These are phyloP conservation scores for Calendula officinalis DNA, from an alignment of 129 eudicot species.

Conservation along the genomic window DNA sequence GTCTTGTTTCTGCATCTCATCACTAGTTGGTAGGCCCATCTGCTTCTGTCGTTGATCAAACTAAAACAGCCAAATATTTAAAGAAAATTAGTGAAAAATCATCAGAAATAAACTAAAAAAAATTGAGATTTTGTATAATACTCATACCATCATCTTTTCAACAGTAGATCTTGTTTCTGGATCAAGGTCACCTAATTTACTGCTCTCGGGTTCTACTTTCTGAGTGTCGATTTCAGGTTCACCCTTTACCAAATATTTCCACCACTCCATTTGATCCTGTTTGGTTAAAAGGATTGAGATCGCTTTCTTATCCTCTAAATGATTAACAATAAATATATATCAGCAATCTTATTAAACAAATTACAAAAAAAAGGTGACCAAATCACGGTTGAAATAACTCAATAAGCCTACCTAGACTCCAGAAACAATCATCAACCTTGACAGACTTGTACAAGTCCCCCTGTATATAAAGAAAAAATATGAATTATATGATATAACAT, in stretches of 20 bases:
- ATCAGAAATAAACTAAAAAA: neutral
- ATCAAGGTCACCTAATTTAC: slow-evolving; percentile 76
- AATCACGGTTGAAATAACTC: neutral
- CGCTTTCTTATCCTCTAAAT: slow-evolving; percentile 82
- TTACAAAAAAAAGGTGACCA: neutral
- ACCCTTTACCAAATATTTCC: slow-evolving; percentile 85
- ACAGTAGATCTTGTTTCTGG: slow-evolving; percentile 91
- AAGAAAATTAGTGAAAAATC: neutral
- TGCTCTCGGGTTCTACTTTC: slow-evolving; percentile 88
- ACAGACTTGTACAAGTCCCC: slow-evolving; percentile 79
- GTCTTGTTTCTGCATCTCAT: slow-evolving; percentile 87
- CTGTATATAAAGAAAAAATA: slow-evolving; percentile 39
- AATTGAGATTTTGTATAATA: neutral
- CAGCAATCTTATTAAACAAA: neutral
- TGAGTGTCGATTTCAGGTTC: slow-evolving; percentile 84
- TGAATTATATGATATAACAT: no score
- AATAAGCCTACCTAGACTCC: slow-evolving; percentile 76
- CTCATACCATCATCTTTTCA: slow-evolving; percentile 89
- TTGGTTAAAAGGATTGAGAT: slow-evolving; percentile 70
- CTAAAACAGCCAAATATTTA: slow-evolving; percentile 27
- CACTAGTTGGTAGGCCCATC: slow-evolving; percentile 88
- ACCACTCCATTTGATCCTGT: slow-evolving; percentile 89
- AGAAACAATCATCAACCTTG: slow-evolving; percentile 82
- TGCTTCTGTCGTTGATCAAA: slow-evolving; percentile 86
- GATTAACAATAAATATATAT: neutral